Conservation (phyloP, 75 land plant species). For the Pinus albicaulis region DNA sequence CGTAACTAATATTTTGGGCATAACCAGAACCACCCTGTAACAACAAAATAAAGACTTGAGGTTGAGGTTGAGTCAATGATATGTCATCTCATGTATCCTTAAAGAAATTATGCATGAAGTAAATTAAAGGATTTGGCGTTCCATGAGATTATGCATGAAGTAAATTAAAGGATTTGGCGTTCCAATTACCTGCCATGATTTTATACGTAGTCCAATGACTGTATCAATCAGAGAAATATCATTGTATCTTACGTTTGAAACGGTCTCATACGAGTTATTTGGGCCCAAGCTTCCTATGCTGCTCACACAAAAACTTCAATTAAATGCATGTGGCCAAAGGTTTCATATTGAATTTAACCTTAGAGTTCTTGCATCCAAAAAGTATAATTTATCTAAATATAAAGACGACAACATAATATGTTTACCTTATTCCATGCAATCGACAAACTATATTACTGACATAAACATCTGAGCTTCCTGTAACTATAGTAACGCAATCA, state of each 20-base stretch:
- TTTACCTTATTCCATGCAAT: not conserved
- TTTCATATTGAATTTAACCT: not conserved
- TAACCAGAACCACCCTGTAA: constrained; percentile 79
- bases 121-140: too few species aligned
- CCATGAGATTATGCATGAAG: too few species aligned
- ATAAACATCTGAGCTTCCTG: not conserved
- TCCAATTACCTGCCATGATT: constrained; percentile 46
- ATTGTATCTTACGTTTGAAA: constrained; percentile 27
- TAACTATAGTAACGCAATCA: not conserved
- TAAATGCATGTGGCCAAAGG: not conserved
- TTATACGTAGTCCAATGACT: constrained; percentile 52
- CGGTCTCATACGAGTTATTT: constrained; percentile 18
- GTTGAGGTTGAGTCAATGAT: too few species aligned
- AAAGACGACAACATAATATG: too few species aligned
- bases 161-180: too few species aligned
- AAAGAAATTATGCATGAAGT: not conserved
- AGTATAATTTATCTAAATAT: too few species aligned
- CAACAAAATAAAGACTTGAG: not conserved
- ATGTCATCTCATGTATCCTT: too few species aligned
- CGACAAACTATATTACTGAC: not conserved
- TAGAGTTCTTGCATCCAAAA: not conserved
- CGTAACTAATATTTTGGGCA: constrained; percentile 50
- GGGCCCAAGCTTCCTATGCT: constrained; percentile 74
- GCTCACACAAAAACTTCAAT: not conserved
- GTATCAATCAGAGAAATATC: constrained; percentile 32